Evolutionary conservation across 176 grass and related monocot species (phyloP).

Genomic region (Musa acuminata): DNA sequence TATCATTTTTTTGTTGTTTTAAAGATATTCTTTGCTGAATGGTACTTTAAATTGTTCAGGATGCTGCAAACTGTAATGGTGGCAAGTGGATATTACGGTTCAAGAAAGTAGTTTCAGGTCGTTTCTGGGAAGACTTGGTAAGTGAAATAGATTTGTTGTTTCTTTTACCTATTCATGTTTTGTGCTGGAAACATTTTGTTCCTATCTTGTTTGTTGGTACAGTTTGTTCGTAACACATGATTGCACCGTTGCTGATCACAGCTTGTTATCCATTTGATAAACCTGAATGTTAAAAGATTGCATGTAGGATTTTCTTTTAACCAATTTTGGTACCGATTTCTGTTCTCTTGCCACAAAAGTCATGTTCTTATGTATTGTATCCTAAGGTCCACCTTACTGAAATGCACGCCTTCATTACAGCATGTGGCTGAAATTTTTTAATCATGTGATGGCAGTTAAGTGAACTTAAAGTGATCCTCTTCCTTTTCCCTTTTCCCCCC

Average conservation of each 20-base stretch:
- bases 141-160: slow-evolving; percentile 12
- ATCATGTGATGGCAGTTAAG: background rate
- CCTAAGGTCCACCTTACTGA: background rate
- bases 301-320: background rate
- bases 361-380: background rate
- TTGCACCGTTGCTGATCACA: background rate
- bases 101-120: slow-evolving; percentile 89
- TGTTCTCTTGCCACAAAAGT: background rate
- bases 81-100: slow-evolving; percentile 98
- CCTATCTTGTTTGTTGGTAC: background rate
- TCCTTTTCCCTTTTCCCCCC: background rate
- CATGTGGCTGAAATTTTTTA: background rate
- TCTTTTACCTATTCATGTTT: background rate
- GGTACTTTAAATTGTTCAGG: slow-evolving; percentile 38
- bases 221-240: background rate
- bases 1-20: background rate
- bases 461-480: background rate
- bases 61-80: slow-evolving; percentile 74
- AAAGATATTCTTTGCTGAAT: slow-evolving; percentile 14
- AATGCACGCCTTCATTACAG: background rate
- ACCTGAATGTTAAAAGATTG: background rate
- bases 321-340: background rate
- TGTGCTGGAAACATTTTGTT: background rate
- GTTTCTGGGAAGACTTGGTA: slow-evolving; percentile 99
- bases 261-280: background rate